Base-by-base conservation (phyloP, 768 basidiomycete species). In the Podaxis pistillaris region DNA sequence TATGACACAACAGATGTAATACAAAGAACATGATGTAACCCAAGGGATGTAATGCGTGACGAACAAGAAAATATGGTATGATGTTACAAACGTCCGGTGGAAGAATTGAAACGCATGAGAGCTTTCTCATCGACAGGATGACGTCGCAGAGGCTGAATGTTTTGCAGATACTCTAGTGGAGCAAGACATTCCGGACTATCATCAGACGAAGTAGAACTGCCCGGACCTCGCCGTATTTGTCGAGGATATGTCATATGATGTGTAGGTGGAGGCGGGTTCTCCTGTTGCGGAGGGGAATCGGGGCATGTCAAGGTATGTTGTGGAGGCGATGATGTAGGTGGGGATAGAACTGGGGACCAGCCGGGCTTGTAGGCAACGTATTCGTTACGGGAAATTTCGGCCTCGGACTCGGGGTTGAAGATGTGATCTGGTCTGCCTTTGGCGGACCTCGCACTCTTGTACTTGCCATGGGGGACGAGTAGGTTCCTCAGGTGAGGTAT, bases 381-480 rank as follows among this genome's bases (percentile, higher is more conserved):
- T 71, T 83, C 79, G 7, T 81, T 72, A 58, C 73, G 77, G 52
- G 78, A 69, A 66, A 78, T 79, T 38, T 74, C 66, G 26, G 68
- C 64, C 15, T 79, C 76, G 46, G 75, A 65, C 51, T 81, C 79
- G 37, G 77, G 73, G 67, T 79, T 79, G 74, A 81, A 81, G 60
- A 79, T 79, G 53, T 81, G 79, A 64, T 84, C 82, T 60, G 81
- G 78, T 62, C 82, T 74, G 33, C 85, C 83, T 64, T 86, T 87
- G 15, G 82, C 82, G 57, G 85, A 83, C 54, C 89, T 84, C 8
- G 90, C 90, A 67, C 88, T 90, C 69, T 86, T 83, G 70, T 92
- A 93, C 65, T 76, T 82, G 51, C 85, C 87, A 58, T 76, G 75
- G n/a, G 90, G 90, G 37, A 89, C 86, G 17, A 74, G 69, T 49